Evolutionary conservation across 108 stramenopile species (phyloP), one percentile per base, ranked within the genome.

Genomic region (Bacterosira constricta): DNA sequence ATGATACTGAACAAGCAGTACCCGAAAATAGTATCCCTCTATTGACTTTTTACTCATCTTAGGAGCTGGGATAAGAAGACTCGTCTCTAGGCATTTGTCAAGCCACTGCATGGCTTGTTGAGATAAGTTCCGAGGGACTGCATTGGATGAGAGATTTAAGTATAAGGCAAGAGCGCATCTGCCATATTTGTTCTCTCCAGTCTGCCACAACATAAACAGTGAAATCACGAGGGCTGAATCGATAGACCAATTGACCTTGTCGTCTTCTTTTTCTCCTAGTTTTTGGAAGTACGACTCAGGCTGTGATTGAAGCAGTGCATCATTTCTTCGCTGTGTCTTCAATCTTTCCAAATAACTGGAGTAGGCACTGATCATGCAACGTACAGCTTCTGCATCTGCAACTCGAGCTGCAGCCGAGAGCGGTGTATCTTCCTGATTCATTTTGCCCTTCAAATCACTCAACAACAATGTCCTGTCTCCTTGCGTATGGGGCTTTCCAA

Each of bases 261-360:
- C 69, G 25, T 61, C 75, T 46, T 58, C 66, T 20, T 36, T 56
- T 41, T 56, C 30, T 59, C 68, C 73, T 23, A 66, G 21, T 37
- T 41, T 30, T 20, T 15, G 30, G 35, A 75, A 75, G 30, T 67
- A 75, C 34, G 67, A 60, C 17, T 69, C 67, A 15, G 75, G 69
- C 31, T 71, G 58, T 17, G 18, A 11, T 35, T 69, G 49, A 10
- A 92, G 67, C 11, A 77, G 54, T 6, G 91, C 88, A 72, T 92
- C 91, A 20, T 73, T 68, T 46, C 88, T 73, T 29, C 88, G 65
- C 6, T 49, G 11, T 13, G 41, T 68, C 61, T 68, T 50, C 25
- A 17, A 10, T 18, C 36, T 46, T 17, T 26, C 10, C 30, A 69
- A 9, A 38, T 36, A 32, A 10, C 44, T 37, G 4, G 29, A 31